These are phyloP conservation scores for Juncus inflexus DNA, from an alignment of 176 grass and related monocot species.

Conservation along the genomic window DNA sequence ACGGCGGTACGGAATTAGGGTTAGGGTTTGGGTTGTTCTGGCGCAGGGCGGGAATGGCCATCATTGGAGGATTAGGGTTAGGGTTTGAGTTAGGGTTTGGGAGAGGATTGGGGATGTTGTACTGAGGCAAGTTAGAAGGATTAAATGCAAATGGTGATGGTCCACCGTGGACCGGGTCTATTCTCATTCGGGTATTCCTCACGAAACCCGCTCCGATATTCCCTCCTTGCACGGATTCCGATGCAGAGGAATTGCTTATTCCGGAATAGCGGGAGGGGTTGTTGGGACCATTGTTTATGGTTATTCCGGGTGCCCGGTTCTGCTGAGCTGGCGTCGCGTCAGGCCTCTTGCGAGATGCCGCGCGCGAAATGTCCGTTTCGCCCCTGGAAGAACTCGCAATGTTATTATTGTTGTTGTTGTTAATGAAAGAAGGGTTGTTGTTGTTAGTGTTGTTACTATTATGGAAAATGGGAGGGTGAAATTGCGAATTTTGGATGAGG, in stretches of 20 bases:
- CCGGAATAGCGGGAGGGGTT: not conserved
- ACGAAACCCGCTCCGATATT: constrained; percentile 12
- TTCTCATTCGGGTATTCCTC: constrained; percentile 17
- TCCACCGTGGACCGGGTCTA: not conserved
- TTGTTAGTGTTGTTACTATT: no score
- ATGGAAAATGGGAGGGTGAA: no score
- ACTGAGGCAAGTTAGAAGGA: not conserved
- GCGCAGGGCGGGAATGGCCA: not conserved
- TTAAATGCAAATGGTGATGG: not conserved
- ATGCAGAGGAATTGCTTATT: constrained; percentile 3
- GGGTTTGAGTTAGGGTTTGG: not conserved
- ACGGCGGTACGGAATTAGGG: not conserved
- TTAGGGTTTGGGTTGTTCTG: not conserved
- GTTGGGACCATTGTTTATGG: not conserved
- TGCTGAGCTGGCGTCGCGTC: not conserved
- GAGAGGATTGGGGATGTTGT: not conserved
- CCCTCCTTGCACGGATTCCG: not conserved
- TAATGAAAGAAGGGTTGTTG: no score
- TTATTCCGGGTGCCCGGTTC: not conserved
- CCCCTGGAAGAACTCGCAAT: constrained; percentile 12
- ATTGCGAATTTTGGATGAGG: no score
- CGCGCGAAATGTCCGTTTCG: not conserved
- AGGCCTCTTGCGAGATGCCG: constrained; percentile 4
- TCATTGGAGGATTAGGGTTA: not conserved
- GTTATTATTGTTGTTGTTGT: not conserved